Conservation (phyloP, 257 asterid genomes). For the Forsythia viridissima region DNA sequence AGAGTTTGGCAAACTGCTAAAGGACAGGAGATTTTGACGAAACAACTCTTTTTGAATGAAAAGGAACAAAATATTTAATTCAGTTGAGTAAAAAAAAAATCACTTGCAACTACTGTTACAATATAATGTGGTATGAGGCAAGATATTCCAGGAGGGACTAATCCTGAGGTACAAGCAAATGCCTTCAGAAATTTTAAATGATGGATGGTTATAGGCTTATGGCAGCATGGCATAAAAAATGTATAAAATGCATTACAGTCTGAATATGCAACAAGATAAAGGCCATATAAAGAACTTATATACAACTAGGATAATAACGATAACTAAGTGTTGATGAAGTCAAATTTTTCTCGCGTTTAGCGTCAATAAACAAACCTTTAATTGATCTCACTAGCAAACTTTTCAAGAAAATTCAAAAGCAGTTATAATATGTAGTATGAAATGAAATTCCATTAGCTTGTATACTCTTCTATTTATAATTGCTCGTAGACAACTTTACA, state of each 20-base stretch:
- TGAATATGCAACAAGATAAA: background rate
- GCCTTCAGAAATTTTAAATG: conserved; percentile 2
- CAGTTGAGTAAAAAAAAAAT: background rate
- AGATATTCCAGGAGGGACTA: conserved; percentile 4
- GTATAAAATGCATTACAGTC: background rate
- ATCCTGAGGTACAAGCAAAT: background rate
- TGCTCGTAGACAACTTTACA: background rate
- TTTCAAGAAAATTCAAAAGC: background rate
- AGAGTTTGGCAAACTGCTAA: conserved; percentile 2
- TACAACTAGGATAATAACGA: background rate
- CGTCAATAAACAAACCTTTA: background rate
- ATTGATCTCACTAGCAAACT: background rate
- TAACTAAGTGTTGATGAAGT: conserved; percentile 3
- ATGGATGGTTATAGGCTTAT: background rate
- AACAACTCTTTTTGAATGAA: background rate
- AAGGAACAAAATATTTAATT: conserved; percentile 2
- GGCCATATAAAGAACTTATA: background rate
- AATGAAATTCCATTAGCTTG: background rate
- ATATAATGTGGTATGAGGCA: background rate
- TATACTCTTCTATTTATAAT: background rate
- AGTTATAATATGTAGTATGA: background rate
- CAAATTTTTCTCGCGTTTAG: conserved; percentile 6
- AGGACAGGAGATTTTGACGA: conserved; percentile 2
- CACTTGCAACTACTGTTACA: background rate
- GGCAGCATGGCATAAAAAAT: background rate